Evolutionary conservation across 2,329 filamentous ascomycete species (phyloP).

Genomic region (Amphichorda felina): DNA sequence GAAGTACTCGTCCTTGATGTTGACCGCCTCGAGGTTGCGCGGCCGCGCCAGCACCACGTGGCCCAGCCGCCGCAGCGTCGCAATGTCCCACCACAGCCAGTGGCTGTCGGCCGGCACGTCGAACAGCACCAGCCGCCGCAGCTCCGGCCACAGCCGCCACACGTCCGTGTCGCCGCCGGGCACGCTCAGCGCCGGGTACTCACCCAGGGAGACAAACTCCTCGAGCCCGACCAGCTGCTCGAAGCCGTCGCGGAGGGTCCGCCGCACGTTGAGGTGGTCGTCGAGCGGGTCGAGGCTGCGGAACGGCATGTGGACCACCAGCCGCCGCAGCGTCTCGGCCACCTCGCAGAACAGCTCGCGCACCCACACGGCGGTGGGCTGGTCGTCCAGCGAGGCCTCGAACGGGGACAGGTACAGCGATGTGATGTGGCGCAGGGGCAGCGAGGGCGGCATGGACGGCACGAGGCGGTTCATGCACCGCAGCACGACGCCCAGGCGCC

Average conservation of each 20-base stretch:
- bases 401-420: constrained; percentile 29
- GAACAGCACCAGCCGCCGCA: constrained; percentile 30
- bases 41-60: constrained; percentile 29
- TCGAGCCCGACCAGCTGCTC: constrained; percentile 27
- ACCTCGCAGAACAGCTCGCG: constrained; percentile 29
- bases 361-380: constrained; percentile 24
- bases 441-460: constrained; percentile 13
- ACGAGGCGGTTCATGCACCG: constrained; percentile 19
- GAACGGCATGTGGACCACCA: constrained; percentile 36
- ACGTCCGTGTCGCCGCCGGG: constrained; percentile 20
- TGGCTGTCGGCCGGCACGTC: constrained; percentile 22
- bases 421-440: constrained; percentile 21
- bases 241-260: constrained; percentile 31
- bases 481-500: constrained; percentile 20
- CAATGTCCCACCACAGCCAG: constrained; percentile 26
- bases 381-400: constrained; percentile 21
- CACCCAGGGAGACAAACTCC: constrained; percentile 33
- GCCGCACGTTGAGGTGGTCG: constrained; percentile 25
- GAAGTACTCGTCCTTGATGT: constrained; percentile 29
- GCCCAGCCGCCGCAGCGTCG: constrained; percentile 21
- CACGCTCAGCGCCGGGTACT: constrained; percentile 29
- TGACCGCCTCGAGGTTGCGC: constrained; percentile 16
- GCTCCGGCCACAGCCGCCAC: constrained; percentile 29
- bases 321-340: constrained; percentile 24
- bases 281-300: constrained; percentile 27